Evolutionary conservation across 805 yeast species (phyloP), one percentile per base, ranked within the genome.

Genomic region (Babjeviella inositovora): DNA sequence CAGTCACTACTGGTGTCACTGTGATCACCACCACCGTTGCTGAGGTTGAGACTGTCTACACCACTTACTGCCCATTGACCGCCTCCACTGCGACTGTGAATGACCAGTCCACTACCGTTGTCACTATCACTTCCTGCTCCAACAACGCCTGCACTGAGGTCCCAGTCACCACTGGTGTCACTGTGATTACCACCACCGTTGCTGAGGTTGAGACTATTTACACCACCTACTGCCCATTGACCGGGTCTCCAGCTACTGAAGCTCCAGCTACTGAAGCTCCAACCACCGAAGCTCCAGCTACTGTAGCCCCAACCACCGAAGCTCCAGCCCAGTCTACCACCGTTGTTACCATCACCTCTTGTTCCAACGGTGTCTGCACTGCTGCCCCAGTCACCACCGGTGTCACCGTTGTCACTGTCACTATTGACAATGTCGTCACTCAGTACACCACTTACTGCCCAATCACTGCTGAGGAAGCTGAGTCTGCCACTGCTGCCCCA

Each of bases 191-290:
- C 20, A 32, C 46, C 18, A 43, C 51, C 18, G 40, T 43, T 14
- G 32, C 43, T 25, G 61, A 52, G 14, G 37, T 37, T 13, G 41
- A 31, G 23, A 51, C 58, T 13, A 41, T 47, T 17, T 40, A 43
- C 41, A 50, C 63, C 28, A 53, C 62, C 13, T 47, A 41, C 41
- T 47, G 54, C 32, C 53, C 53, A 26, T 23, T 30, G 14, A 17
- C 34, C 19, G 31, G n/a, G 14, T 8, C n/a, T n/a, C 11, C 14
- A 9, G 33, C 24, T 9, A 31, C 39, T 20, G 26, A 14, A 8
- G 30, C 30, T 35, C 30, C 40, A 13, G 32, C 30, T 27, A 27
- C 12, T 14, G 17, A 17, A 12, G 24, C 28, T 7, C 29, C 31
- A 8, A 24, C 27, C n/a, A 31, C 39, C 20, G 26, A 14, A 8